These are phyloP conservation scores for Amphirosellinia nigrospora DNA, from an alignment of 495 filamentous ascomycete species.

Conservation along the genomic window DNA sequence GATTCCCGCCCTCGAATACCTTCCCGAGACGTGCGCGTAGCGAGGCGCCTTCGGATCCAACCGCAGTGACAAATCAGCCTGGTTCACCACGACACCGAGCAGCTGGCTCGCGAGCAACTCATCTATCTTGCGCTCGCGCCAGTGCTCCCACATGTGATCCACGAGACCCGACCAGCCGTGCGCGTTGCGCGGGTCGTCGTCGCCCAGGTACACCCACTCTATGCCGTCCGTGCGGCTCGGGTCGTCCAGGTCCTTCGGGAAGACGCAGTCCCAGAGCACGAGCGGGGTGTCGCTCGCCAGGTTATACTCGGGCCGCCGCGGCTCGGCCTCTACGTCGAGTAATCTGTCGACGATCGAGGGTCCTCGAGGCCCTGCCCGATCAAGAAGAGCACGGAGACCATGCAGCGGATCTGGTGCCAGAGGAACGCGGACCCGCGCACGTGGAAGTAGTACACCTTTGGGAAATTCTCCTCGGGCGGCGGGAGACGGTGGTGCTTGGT, in stretches of 20 bases:
- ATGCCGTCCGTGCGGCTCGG: conserved; percentile 64
- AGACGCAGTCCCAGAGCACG: conserved; percentile 94
- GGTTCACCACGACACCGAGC: conserved; percentile 64
- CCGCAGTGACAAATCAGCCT: conserved; percentile 46
- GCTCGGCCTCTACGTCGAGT: conserved; percentile 71
- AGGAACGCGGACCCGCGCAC: conserved; percentile 92
- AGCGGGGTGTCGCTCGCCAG: conserved; percentile 90
- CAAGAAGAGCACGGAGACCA: conserved; percentile 84
- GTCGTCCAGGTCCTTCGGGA: conserved; percentile 62
- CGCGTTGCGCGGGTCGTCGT: conserved; percentile 56
- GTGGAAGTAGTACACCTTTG: conserved; percentile 83
- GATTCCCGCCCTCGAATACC: conserved; percentile 74
- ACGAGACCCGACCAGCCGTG: conserved; percentile 71
- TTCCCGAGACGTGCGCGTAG: conserved; percentile 48
- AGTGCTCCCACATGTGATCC: conserved; percentile 77
- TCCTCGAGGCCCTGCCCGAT: conserved; percentile 89
- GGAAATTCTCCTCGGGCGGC: conserved; percentile 34
- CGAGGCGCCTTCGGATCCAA: conserved; percentile 24
- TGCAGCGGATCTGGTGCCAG: conserved; percentile 97
- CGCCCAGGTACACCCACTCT: conserved; percentile 77
- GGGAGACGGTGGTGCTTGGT: conserved; percentile 14
- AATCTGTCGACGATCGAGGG: conserved; percentile 71
- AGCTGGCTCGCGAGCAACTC: conserved; percentile 77
- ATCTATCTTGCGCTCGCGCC: conserved; percentile 86
- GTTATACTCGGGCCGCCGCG: conserved; percentile 78